These are phyloP conservation scores for Saccharomyces jurei DNA, from an alignment of 805 yeast species.

Conservation along the genomic window DNA sequence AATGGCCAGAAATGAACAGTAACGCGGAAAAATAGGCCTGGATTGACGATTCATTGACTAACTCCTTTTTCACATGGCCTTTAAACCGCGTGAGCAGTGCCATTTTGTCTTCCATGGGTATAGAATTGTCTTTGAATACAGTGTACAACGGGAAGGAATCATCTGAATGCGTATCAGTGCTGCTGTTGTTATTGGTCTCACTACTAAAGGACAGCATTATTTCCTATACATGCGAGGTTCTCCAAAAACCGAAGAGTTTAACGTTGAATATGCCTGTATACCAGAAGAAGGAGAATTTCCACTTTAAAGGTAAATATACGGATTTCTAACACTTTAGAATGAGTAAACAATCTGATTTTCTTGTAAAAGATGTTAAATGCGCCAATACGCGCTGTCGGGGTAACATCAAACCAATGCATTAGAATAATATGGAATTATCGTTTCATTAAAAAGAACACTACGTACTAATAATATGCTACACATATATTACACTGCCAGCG, in stretches of 20 bases:
- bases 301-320: not conserved
- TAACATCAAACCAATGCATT: not conserved
- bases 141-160: not conserved
- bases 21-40: constrained; percentile 22
- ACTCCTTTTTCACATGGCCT: constrained; percentile 31
- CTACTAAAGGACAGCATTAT: not conserved
- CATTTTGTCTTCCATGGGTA: constrained; percentile 13
- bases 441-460: not conserved
- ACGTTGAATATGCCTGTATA: not conserved
- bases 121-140: not conserved
- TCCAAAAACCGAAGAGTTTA: not conserved
- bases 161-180: not conserved
- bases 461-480: not conserved
- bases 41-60: constrained; percentile 19
- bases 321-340: not conserved
- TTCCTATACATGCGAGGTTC: not conserved
- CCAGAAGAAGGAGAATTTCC: not conserved
- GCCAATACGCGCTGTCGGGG: not conserved
- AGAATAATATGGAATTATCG: not conserved
- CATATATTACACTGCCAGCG: constrained; percentile 3
- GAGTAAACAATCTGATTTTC: not conserved
- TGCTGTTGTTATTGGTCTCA: not conserved
- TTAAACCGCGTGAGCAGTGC: constrained; percentile 22
- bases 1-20: constrained; percentile 6
- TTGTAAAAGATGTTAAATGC: not conserved